Conservation (phyloP, 352 stramenopile species). For the Bremia lactucae region DNA sequence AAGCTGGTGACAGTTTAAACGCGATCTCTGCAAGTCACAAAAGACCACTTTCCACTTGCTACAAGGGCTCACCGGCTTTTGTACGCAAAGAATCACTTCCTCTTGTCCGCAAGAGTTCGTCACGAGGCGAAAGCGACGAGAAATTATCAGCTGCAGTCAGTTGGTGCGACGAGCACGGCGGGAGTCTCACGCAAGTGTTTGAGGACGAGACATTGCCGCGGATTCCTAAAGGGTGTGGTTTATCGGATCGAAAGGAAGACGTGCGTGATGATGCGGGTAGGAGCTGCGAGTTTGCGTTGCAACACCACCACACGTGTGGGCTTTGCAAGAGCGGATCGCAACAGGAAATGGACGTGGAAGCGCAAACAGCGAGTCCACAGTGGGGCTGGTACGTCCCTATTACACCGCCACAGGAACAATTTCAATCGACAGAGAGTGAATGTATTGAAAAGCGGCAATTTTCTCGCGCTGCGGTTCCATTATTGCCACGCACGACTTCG, state of each 20-base stretch:
- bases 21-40: background rate
- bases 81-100: constrained; percentile 14
- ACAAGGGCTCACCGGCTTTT: constrained; percentile 13
- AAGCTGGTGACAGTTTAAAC: background rate
- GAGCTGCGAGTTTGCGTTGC: constrained; percentile 4
- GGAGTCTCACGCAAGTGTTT: constrained; percentile 70
- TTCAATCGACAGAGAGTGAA: constrained; percentile 11
- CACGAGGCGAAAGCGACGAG: constrained; percentile 13
- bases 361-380: constrained; percentile 63
- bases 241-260: constrained; percentile 22
- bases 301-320: constrained; percentile 5
- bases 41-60: constrained; percentile 1
- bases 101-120: constrained; percentile 14
- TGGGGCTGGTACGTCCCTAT: constrained; percentile 85
- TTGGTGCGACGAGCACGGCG: constrained; percentile 76
- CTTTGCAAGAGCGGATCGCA: constrained; percentile 25
- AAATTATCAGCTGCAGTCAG: constrained; percentile 58
- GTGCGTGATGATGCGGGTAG: constrained; percentile 18
- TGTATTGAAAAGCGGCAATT: too few species aligned
- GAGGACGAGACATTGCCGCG: constrained; percentile 21
- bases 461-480: constrained; percentile 1
- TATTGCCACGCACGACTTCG: constrained; percentile 27
- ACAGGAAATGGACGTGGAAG: constrained; percentile 10
- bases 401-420: constrained; percentile 64
- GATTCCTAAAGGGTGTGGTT: background rate